Conservation (phyloP, 169 alveolate genomes). For the Plasmodium billcollinsi region DNA sequence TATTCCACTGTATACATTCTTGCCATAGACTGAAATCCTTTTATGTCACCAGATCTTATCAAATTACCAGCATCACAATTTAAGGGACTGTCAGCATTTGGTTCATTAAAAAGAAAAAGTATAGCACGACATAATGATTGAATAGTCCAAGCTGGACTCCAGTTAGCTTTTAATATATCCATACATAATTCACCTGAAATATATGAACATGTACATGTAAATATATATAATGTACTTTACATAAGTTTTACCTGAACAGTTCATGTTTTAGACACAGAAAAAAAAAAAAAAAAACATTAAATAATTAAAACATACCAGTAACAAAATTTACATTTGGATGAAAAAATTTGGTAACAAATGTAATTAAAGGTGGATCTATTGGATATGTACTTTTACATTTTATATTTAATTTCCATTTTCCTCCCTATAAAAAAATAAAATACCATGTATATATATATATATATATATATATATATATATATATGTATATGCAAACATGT, state of each 20-base stretch:
- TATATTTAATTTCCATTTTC: conserved; percentile 91
- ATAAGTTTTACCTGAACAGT: background rate
- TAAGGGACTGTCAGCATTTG: conserved; percentile 97
- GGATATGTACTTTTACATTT: conserved; percentile 94
- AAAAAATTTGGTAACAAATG: conserved; percentile 94
- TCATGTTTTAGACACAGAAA: background rate
- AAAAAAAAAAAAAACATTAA: background rate
- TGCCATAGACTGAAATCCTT: conserved; percentile 95
- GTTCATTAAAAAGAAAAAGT: conserved; percentile 90
- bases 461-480: conserved; percentile 4
- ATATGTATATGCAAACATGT: conserved; percentile 4
- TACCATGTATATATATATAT: background rate
- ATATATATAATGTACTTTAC: background rate
- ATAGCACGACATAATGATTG: conserved; percentile 95
- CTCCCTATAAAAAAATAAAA: conserved; percentile 79
- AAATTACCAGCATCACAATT: conserved; percentile 97
- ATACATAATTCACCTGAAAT: conserved; percentile 93
- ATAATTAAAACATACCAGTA: conserved; percentile 88
- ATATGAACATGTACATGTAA: conserved; percentile 5
- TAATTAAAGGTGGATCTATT: conserved; percentile 94
- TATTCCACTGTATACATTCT: conserved; percentile 94
- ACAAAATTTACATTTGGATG: conserved; percentile 97
- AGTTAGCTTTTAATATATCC: conserved; percentile 94
- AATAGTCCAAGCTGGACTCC: conserved; percentile 98
- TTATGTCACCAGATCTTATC: conserved; percentile 94